Evolutionary conservation across 169 alveolate genomes (phyloP).

Genomic region (Cryptosporidium felis): DNA sequence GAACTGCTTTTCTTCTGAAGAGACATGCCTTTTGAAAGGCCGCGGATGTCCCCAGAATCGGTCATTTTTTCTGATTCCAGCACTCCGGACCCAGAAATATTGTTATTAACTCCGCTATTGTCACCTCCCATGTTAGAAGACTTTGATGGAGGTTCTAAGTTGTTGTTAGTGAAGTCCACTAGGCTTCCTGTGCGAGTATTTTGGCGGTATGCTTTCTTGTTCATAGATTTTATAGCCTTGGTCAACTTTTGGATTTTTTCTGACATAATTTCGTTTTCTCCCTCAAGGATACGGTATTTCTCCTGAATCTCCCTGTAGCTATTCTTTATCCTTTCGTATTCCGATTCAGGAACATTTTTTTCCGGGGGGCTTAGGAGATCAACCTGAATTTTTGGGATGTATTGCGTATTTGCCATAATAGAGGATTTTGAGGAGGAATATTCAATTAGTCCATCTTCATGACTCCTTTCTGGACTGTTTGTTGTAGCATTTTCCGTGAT

Average conservation of each 20-base stretch:
- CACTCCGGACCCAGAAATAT: neutral
- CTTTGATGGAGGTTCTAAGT: neutral
- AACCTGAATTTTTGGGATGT: constrained; percentile 55
- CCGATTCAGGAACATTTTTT: constrained; percentile 67
- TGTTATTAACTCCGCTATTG: neutral
- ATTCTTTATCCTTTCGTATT: constrained; percentile 46
- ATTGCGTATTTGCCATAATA: constrained; percentile 28
- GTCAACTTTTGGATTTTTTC: constrained; percentile 58
- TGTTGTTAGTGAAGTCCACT: neutral
- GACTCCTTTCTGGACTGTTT: neutral
- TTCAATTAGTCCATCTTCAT: constrained; percentile 35
- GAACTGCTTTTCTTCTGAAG: neutral
- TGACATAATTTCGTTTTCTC: constrained; percentile 48
- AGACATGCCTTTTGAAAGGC: neutral
- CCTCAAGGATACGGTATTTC: constrained; percentile 36
- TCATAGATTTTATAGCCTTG: neutral
- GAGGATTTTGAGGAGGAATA: constrained; percentile 37
- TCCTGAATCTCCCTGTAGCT: constrained; percentile 36
- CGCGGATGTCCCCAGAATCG: neutral
- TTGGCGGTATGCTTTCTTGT: constrained; percentile 34
- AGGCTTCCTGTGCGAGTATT: constrained; percentile 45
- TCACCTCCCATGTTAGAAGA: neutral
- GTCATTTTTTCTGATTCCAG: neutral
- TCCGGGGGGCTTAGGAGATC: constrained; percentile 69
- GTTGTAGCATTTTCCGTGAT: neutral